phyloP scores from a whole-genome alignment of 179 eudicot species.

The Amaranthus tricolor region DNA sequence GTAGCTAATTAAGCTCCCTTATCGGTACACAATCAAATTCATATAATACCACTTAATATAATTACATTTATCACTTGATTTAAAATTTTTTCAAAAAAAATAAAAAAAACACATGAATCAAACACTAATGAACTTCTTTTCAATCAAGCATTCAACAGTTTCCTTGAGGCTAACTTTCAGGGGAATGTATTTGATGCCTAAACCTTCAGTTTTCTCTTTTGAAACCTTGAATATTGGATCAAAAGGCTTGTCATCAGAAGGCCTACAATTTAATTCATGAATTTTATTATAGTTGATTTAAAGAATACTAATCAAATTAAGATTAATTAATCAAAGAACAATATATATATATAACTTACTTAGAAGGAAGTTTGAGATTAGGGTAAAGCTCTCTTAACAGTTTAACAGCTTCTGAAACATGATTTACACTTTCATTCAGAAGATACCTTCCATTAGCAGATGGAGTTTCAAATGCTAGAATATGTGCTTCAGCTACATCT shows the following conservation, averaged over 20 bases:
- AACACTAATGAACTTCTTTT: slow-evolving; percentile 34
- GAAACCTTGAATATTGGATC: slow-evolving; percentile 39
- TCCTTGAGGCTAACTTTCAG: slow-evolving; percentile 39
- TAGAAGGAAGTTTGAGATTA: slow-evolving; percentile 31
- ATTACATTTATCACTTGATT: too few relatives aligned
- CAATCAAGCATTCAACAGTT: slow-evolving; percentile 47
- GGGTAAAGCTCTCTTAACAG: slow-evolving; percentile 40
- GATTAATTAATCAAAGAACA: not conserved
- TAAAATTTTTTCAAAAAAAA: too few relatives aligned
- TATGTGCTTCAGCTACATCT: slow-evolving; percentile 46
- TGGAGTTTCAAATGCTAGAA: slow-evolving; percentile 40
- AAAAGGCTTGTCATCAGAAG: slow-evolving; percentile 38
- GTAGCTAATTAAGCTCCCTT: too few relatives aligned
- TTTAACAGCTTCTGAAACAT: slow-evolving; percentile 25
- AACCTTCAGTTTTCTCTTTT: slow-evolving; percentile 34
- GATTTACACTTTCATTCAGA: slow-evolving; percentile 29
- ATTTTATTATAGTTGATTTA: not conserved
- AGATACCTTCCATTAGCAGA: slow-evolving; percentile 44
- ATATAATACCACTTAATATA: too few relatives aligned
- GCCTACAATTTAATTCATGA: slow-evolving; percentile 31
- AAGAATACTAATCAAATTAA: not conserved
- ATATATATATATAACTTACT: slow-evolving; percentile 23
- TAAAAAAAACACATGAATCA: slow-evolving; percentile 8
- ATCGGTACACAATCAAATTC: too few relatives aligned
- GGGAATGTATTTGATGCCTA: slow-evolving; percentile 50